Percentiles rank a stretch among this genome's conserved stretches.
Evolutionary conservation across 2,329 filamentous ascomycete genomes (phyloP).

Genomic region (Fusarium napiforme): DNA sequence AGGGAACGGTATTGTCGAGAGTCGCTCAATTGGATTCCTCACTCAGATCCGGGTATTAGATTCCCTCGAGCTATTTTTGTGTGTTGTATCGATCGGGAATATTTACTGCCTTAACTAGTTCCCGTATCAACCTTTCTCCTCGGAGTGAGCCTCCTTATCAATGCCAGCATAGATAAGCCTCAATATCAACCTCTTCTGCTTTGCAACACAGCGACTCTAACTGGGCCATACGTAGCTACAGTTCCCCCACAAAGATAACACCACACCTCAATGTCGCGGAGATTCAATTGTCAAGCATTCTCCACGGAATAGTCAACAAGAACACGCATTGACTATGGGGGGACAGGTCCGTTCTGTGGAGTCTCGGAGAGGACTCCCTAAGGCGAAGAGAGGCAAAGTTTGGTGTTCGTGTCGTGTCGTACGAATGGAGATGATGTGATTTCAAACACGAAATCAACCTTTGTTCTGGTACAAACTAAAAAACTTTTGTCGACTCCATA

Average conservation of each 20-base stretch:
- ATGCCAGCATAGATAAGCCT: conserved; percentile 29
- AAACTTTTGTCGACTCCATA: background rate
- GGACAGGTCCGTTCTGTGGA: background rate
- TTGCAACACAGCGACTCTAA: conserved; percentile 23
- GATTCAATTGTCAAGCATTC: conserved; percentile 6
- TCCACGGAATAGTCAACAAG: conserved; percentile 4
- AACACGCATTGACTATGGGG: background rate
- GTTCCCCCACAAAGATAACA: conserved; percentile 29
- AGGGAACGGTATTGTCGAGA: background rate
- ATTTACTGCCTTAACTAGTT: conserved; percentile 3
- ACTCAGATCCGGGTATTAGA: background rate
- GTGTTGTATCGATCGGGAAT: conserved; percentile 1
- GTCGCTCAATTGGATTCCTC: background rate
- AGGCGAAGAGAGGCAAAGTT: background rate
- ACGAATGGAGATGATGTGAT: conserved; percentile 24
- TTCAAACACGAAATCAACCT: conserved; percentile 3
- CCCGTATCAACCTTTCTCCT: conserved; percentile 27
- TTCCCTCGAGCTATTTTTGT: conserved; percentile 20
- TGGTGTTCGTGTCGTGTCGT: background rate
- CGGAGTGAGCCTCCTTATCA: conserved; percentile 32
- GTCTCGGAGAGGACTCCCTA: background rate
- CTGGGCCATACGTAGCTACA: conserved; percentile 3
- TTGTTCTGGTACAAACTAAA: background rate
- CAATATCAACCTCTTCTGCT: conserved; percentile 5
- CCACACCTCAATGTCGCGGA: background rate